A percentile compares a stretch with the other conserved stretches of the same genome.
These are phyloP conservation scores for Macrolepiota fuliginosa DNA, from an alignment of 768 basidiomycete species.

Conservation along the genomic window DNA sequence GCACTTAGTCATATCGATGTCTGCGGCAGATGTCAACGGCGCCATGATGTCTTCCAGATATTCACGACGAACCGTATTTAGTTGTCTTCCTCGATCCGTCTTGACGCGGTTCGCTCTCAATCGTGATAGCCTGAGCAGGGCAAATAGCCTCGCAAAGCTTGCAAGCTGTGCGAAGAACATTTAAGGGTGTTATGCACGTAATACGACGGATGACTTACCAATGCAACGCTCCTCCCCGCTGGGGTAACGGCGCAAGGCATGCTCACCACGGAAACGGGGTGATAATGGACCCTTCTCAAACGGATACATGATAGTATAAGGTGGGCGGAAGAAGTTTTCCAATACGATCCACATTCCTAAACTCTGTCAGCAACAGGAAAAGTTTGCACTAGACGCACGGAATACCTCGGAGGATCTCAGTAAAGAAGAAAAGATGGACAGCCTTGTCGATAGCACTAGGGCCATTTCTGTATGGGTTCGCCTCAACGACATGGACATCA, in stretches of 20 bases:
- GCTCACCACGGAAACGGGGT: constrained; percentile 97
- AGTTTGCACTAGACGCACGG: constrained; percentile 1
- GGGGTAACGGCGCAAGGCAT: constrained; percentile 93
- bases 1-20: constrained; percentile 99
- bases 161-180: constrained; percentile 60
- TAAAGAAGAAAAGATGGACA: constrained; percentile 96
- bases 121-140: constrained; percentile 98
- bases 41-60: constrained; percentile 4
- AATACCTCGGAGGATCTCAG: constrained; percentile 92
- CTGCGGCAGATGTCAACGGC: constrained; percentile 33
- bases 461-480: constrained; percentile 72
- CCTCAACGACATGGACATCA: constrained; percentile 47
- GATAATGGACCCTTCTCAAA: constrained; percentile 98
- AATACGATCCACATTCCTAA: constrained; percentile 97
- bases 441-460: constrained; percentile 95
- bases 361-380: constrained; percentile 14
- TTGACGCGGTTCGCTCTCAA: constrained; percentile 93
- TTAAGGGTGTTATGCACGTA: constrained; percentile 7
- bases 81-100: constrained; percentile 97
- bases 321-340: constrained; percentile 89
- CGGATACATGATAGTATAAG: constrained; percentile 98
- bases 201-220: constrained; percentile 50
- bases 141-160: constrained; percentile 99
- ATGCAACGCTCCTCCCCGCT: constrained; percentile 99
- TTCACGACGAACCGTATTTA: constrained; percentile 73